These are phyloP conservation scores for Maudiozyma barnettii DNA, from an alignment of 805 yeast species.

Conservation along the genomic window DNA sequence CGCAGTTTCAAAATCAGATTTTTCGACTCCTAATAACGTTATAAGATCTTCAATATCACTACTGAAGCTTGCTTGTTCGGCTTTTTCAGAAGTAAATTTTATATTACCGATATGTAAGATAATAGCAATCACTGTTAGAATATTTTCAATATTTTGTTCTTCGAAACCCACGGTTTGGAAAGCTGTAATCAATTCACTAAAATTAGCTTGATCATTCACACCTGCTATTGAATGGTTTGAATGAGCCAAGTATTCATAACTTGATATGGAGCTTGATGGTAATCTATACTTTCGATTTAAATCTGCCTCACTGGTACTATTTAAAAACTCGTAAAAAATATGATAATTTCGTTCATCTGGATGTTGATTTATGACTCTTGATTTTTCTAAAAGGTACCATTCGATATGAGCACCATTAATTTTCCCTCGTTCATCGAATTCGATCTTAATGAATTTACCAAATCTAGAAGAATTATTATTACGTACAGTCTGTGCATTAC, in stretches of 20 bases:
- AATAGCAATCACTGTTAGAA: conserved; percentile 61
- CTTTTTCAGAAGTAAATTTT: conserved; percentile 51
- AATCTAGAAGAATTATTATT: conserved; percentile 93
- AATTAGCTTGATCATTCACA: conserved; percentile 68
- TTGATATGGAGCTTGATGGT: conserved; percentile 17
- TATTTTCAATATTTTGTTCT: conserved; percentile 41
- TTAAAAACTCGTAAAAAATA: conserved; percentile 76
- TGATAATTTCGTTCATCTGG: conserved; percentile 83
- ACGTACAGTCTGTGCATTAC: conserved; percentile 91
- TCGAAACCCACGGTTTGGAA: conserved; percentile 66
- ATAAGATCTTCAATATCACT: conserved; percentile 42
- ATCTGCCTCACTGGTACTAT: conserved; percentile 49
- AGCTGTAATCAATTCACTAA: conserved; percentile 51
- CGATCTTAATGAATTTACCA: conserved; percentile 90
- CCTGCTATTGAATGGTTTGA: conserved; percentile 56
- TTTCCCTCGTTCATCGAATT: conserved; percentile 51
- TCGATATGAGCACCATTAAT: conserved; percentile 88
- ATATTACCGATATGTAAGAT: conserved; percentile 83
- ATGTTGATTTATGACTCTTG: conserved; percentile 77
- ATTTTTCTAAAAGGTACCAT: conserved; percentile 88
- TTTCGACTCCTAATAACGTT: conserved; percentile 51
- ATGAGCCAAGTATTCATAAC: conserved; percentile 41
- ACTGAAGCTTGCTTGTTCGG: conserved; percentile 67
- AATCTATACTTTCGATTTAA: conserved; percentile 34
- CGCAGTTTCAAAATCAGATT: conserved; percentile 43